A percentile compares a stretch with the other conserved stretches of the same genome.
phyloP scores from a whole-genome alignment of 2,329 filamentous ascomycete species.

The Aspergillus thermomutatus region DNA sequence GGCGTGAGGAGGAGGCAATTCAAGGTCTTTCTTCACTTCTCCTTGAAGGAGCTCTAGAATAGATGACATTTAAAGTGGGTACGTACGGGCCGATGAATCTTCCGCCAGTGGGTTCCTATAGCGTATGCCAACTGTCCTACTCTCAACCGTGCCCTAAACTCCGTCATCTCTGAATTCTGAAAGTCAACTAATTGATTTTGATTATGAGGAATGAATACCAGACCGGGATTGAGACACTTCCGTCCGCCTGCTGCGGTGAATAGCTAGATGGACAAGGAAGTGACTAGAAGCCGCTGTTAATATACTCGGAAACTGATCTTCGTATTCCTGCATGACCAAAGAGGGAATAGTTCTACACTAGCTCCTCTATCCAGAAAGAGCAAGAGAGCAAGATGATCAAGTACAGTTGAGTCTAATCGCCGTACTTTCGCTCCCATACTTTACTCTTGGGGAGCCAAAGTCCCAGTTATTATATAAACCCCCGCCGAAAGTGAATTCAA shows the following conservation, averaged over 20 bases:
- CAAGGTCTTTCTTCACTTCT: constrained; percentile 1
- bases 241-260: not conserved
- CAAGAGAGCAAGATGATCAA: no score
- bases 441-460: no score
- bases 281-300: not conserved
- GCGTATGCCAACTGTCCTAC: no score
- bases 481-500: not conserved
- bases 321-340: no score
- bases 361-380: no score
- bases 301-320: no score
- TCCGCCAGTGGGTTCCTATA: constrained; percentile 8
- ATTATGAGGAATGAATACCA: not conserved
- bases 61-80: constrained; percentile 7
- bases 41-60: constrained; percentile 5
- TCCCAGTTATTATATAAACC: no score
- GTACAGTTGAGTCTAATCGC: no score
- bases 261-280: not conserved
- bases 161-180: not conserved
- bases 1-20: constrained; percentile 7
- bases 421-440: no score
- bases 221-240: not conserved
- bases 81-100: constrained; percentile 23
- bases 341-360: no score
- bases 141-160: not conserved
- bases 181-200: not conserved